Evolutionary conservation across 495 filamentous ascomycete species (phyloP), one percentile per base, ranked within the genome.

Genomic region (Cercophora sp.): DNA sequence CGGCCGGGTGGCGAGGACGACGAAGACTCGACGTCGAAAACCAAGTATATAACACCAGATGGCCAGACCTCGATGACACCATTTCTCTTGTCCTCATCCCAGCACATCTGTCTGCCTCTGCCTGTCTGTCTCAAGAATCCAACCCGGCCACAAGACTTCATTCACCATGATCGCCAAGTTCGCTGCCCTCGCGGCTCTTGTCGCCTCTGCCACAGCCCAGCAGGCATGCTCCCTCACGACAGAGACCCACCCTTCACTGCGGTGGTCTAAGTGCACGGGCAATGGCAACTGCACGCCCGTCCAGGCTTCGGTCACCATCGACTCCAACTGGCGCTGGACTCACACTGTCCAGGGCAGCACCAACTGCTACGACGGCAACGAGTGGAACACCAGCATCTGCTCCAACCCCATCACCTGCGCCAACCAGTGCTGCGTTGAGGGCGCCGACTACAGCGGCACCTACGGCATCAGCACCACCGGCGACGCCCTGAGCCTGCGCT

Each of bases 171-270:
- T 52, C 41, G 56, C 58, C 57, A 69, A 66, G 60, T 66, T 69
- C 57, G 58, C 65, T 15, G 49, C 63, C 43, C 58, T 66, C 44
- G 67, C 72, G 40, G 70, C 72, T 68, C 63, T 79, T 27, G 61
- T 76, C 57, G 69, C 70, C 52, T 40, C 64, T 27, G 71, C 69
- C 54, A 51, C 64, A 20, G 74, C 70, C 55, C 84, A 87, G 69
- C 72, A 82, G 64, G 75, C 72, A 44, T 82, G 82, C 67, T 78
- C 68, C n/a, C 52, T 73, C 57, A 72, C 70, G 18, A 45, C 75
- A 8, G 84, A 86, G 68, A 76, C 68, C 15, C 81, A 83, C 58
- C 83, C 83, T 34, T 63, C 73, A 48, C 57, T 85, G 52, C 70
- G 56, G 60, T 84, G 81, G 81, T 70, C 76, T 56, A 78, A 73